Evolutionary conservation across 1,284 basidiomycete species (phyloP).

Genomic region (Microbotryum intermedium): DNA sequence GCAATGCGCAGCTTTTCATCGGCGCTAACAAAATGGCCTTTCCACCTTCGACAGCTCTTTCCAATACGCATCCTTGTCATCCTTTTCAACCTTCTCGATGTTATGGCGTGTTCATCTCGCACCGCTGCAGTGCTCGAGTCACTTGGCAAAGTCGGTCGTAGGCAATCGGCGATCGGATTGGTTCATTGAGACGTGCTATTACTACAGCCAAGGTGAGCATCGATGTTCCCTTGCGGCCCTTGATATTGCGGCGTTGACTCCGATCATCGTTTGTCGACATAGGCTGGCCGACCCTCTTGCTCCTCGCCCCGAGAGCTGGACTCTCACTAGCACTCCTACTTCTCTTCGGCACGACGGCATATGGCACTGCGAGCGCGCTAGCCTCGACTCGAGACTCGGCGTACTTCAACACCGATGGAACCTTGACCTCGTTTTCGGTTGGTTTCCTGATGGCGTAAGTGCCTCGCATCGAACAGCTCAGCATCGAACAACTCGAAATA

Average conservation of each 20-base stretch:
- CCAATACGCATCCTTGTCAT: conserved; percentile 22
- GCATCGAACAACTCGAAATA: neutral
- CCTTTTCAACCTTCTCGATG: conserved; percentile 23
- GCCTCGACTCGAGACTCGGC: conserved; percentile 13
- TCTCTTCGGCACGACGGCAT: conserved; percentile 23
- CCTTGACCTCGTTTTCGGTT: conserved; percentile 13
- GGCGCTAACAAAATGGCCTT: too few species aligned
- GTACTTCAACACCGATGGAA: conserved; percentile 22
- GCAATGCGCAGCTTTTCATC: conserved; percentile 12
- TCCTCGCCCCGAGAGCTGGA: conserved; percentile 24
- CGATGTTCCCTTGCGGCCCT: neutral
- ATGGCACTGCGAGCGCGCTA: conserved; percentile 2
- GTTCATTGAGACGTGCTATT: conserved; percentile 12
- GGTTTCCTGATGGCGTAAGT: conserved; percentile 24
- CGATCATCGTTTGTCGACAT: neutral
- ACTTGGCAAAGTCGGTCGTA: conserved; percentile 8
- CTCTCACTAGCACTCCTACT: conserved; percentile 25
- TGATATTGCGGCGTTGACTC: neutral
- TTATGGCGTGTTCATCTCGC: conserved; percentile 21
- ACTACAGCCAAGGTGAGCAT: conserved; percentile 25
- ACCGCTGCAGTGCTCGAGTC: neutral
- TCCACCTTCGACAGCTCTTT: conserved; percentile 8
- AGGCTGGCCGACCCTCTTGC: conserved; percentile 30
- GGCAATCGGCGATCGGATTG: conserved; percentile 12
- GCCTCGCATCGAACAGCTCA: neutral